Conservation (phyloP, 164 flowering plant genomes). For the Liquidambar formosana region DNA sequence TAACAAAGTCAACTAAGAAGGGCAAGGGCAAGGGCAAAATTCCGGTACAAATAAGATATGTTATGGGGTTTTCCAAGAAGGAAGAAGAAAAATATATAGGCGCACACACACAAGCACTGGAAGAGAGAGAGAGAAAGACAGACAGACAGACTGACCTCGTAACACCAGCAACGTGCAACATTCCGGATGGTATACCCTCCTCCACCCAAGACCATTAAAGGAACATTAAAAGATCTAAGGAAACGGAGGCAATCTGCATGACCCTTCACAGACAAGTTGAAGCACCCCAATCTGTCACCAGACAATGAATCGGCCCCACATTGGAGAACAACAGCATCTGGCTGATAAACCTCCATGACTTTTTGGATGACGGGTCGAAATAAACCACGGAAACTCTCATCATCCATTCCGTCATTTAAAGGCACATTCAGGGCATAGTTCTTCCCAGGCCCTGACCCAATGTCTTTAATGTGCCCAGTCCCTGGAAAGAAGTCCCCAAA, state of each 20-base stretch:
- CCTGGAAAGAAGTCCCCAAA: conserved; percentile 89
- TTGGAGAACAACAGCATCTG: conserved; percentile 91
- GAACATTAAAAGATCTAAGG: conserved; percentile 85
- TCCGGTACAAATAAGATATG: not conserved
- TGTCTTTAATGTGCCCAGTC: conserved; percentile 79
- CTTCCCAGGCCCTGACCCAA: conserved; percentile 63
- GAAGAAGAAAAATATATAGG: not conserved
- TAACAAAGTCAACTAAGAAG: not conserved
- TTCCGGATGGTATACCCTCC: conserved; percentile 93
- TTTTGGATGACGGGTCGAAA: conserved; percentile 77
- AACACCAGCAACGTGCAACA: conserved; percentile 98
- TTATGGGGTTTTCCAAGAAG: not conserved
- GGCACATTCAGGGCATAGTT: conserved; percentile 91
- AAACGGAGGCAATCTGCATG: conserved; percentile 90
- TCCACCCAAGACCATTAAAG: conserved; percentile 92
- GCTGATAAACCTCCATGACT: conserved; percentile 90
- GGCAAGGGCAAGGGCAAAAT: not conserved
- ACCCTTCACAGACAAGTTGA: conserved; percentile 88
- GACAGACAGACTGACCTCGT: conserved; percentile 92
- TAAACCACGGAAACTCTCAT: conserved; percentile 68
- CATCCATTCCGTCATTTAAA: conserved; percentile 84
- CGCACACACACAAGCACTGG: not conserved
- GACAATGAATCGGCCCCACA: conserved; percentile 95
- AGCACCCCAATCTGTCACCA: conserved; percentile 90
- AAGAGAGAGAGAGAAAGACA: conserved; percentile 19